Percentiles rank a stretch among this genome's conserved stretches.
Conservation (phyloP, 1,284 basidiomycete species). For the Leccinum solheimii region DNA sequence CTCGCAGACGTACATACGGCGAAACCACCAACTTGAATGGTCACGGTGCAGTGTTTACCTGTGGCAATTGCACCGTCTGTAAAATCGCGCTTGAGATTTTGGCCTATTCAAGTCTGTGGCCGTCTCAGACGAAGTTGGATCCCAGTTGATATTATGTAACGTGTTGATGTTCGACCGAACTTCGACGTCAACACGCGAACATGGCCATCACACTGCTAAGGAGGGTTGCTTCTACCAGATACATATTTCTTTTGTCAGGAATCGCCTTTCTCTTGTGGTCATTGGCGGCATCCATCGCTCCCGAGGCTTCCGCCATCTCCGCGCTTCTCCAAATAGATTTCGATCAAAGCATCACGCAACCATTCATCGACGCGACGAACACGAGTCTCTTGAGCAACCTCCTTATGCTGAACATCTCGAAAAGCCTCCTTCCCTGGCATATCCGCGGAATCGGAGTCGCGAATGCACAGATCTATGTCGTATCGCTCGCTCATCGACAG, state of each 20-base stretch:
- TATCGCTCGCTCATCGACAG: conserved; percentile 42
- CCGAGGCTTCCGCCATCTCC: conserved; percentile 14
- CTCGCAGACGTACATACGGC: too few relatives aligned
- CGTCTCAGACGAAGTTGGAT: too few relatives aligned
- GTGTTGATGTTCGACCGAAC: too few relatives aligned
- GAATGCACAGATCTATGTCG: conserved; percentile 48
- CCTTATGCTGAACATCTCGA: conserved; percentile 36
- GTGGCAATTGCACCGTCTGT: too few relatives aligned
- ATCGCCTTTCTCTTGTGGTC: conserved; percentile 31
- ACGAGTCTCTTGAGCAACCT: conserved; percentile 21
- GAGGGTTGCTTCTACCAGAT: conserved; percentile 21
- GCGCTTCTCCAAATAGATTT: conserved; percentile 18
- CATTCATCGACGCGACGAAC: neutral
- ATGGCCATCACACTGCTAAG: conserved; percentile 26
- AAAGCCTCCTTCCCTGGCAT: conserved; percentile 11
- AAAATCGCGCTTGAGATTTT: too few relatives aligned
- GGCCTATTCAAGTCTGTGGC: too few relatives aligned
- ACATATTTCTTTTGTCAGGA: conserved; percentile 28
- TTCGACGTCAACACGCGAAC: neutral
- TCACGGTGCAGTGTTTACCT: too few relatives aligned
- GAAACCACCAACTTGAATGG: too few relatives aligned
- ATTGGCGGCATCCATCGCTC: conserved; percentile 13
- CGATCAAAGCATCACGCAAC: conserved; percentile 1
- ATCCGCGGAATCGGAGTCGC: conserved; percentile 10
- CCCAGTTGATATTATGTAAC: too few relatives aligned